These are phyloP conservation scores for Sergeia podlipaevii DNA, from an alignment of 208 protist genomes.

Conservation along the genomic window DNA sequence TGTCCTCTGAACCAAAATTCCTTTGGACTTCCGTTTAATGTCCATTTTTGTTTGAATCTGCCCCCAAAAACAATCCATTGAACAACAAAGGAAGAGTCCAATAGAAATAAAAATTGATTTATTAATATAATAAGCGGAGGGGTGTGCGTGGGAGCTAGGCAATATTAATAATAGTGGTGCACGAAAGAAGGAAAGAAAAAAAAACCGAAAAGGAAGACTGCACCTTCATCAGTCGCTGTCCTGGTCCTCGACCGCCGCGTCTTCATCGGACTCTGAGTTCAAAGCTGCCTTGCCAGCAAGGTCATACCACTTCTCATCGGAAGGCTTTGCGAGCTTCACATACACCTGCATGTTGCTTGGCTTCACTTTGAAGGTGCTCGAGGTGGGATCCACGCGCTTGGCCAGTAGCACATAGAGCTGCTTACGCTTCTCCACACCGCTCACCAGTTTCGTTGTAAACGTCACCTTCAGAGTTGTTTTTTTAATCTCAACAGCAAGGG, in stretches of 20 bases:
- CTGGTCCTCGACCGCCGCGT: conserved; percentile 4
- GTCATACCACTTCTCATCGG: conserved; percentile 47
- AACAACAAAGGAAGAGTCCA: background rate
- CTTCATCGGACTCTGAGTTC: conserved; percentile 17
- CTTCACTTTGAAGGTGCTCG: conserved; percentile 55
- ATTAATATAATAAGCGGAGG: no score
- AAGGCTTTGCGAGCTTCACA: conserved; percentile 53
- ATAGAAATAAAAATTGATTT: no score
- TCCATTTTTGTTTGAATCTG: no score
- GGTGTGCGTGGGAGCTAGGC: no score
- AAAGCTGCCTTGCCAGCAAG: conserved; percentile 34
- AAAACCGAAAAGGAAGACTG: background rate
- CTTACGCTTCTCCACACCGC: conserved; percentile 18
- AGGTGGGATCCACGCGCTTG: conserved; percentile 43
- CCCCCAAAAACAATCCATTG: no score
- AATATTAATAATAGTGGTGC: no score
- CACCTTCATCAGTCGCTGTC: conserved; percentile 7
- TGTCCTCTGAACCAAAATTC: no score
- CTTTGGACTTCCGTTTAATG: no score
- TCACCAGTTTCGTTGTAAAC: conserved; percentile 23
- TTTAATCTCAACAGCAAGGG: conserved; percentile 37
- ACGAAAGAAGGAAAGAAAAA: background rate
- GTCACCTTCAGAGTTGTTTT: conserved; percentile 22
- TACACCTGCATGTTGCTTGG: conserved; percentile 32
- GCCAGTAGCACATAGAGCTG: conserved; percentile 33